These are phyloP conservation scores for Mytilinidion resinicola DNA, from an alignment of 495 filamentous ascomycete genomes.

Conservation along the genomic window DNA sequence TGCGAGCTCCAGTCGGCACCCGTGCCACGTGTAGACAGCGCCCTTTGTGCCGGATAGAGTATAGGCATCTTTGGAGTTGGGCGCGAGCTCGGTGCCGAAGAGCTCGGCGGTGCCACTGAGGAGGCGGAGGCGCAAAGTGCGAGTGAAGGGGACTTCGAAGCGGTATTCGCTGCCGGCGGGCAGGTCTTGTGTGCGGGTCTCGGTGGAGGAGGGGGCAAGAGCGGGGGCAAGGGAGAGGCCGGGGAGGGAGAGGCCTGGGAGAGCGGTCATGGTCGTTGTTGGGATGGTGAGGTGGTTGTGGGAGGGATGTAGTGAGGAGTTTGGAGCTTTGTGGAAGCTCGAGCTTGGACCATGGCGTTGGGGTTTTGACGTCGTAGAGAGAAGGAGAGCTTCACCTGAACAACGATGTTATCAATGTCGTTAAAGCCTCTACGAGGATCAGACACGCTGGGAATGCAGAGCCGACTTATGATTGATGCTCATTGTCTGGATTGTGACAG, in stretches of 20 bases:
- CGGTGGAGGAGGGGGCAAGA: neutral
- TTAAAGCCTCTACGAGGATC: too few species aligned
- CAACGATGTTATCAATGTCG: too few species aligned
- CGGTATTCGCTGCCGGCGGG: conserved; percentile 68
- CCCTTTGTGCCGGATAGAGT: conserved; percentile 77
- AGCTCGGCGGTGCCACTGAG: conserved; percentile 81
- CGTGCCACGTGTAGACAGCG: conserved; percentile 86
- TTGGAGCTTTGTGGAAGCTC: too few species aligned
- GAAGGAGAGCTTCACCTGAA: too few species aligned
- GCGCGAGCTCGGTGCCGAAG: conserved; percentile 90
- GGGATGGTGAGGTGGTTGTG: neutral
- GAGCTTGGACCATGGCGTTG: too few species aligned
- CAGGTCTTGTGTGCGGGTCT: conserved; percentile 30
- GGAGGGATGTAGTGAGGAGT: too few species aligned
- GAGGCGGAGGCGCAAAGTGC: conserved; percentile 46
- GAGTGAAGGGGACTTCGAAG: conserved; percentile 73
- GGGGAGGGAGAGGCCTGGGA: conserved; percentile 18
- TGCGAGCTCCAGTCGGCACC: conserved; percentile 72
- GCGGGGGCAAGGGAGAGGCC: conserved; percentile 1
- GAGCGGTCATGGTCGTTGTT: conserved; percentile 3
- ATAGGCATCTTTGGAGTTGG: conserved; percentile 58
- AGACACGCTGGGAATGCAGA: too few species aligned
- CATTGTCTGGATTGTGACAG: too few species aligned
- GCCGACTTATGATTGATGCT: too few species aligned
- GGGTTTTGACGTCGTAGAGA: too few species aligned